Evolutionary conservation across 441 rosid species (phyloP).

Genomic region (Croton laevigatus): DNA sequence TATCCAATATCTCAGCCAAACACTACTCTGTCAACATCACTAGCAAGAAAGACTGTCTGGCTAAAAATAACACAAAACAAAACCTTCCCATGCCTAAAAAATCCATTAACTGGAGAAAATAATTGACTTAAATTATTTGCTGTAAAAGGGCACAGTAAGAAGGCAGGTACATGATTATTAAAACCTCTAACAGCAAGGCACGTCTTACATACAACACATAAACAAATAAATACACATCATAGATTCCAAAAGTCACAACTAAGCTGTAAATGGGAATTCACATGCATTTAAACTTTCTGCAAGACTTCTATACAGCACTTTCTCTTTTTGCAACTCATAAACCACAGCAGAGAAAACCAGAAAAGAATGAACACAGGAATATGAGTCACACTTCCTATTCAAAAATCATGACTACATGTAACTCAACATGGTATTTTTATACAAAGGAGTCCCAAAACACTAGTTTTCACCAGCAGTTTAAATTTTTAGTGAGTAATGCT

Average conservation of each 20-base stretch:
- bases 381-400: neutral
- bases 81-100: neutral
- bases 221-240: neutral
- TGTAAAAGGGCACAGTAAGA: neutral
- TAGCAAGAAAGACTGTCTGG: neutral
- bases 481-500: constrained; percentile 5
- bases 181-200: too few relatives aligned
- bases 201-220: too few relatives aligned
- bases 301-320: neutral
- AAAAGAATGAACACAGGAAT: neutral
- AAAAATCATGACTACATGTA: neutral
- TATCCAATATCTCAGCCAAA: neutral
- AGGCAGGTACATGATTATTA: too few relatives aligned
- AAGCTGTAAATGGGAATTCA: neutral
- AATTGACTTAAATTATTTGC: neutral
- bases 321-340: neutral
- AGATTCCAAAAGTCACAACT: neutral
- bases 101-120: neutral
- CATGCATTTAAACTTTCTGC: neutral
- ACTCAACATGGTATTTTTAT: neutral
- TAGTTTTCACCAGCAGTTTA: neutral
- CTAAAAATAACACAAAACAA: neutral
- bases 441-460: neutral
- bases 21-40: neutral
- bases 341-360: neutral